phyloP scores from a whole-genome alignment of 352 stramenopile species.

The Phytophthora cajani region DNA sequence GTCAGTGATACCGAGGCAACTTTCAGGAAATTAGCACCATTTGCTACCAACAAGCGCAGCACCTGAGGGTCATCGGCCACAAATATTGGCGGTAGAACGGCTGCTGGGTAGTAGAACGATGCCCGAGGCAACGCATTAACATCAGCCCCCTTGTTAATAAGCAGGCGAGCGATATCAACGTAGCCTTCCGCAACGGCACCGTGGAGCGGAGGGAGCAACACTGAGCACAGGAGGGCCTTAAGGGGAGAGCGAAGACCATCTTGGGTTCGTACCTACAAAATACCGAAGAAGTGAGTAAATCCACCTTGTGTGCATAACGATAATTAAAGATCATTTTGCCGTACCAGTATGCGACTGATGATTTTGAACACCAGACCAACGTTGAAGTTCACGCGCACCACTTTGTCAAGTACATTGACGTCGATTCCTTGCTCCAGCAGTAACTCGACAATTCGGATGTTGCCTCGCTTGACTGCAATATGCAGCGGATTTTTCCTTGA shows the following conservation, averaged over 20 bases:
- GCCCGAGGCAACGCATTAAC: slow-evolving; percentile 65
- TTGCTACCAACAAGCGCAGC: slow-evolving; percentile 62
- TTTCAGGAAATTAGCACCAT: slow-evolving; percentile 75
- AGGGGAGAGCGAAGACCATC: slow-evolving; percentile 59
- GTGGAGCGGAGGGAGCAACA: slow-evolving; percentile 76
- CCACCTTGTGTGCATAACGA: background rate
- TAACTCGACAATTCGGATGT: slow-evolving; percentile 64
- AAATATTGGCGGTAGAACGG: slow-evolving; percentile 74
- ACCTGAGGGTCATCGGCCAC: slow-evolving; percentile 78
- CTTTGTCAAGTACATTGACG: slow-evolving; percentile 80
- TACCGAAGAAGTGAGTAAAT: background rate
- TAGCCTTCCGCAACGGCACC: slow-evolving; percentile 69
- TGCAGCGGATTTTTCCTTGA: slow-evolving; percentile 84
- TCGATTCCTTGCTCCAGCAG: slow-evolving; percentile 63
- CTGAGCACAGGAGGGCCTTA: slow-evolving; percentile 60
- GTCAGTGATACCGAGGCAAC: slow-evolving; percentile 56
- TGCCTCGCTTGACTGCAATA: slow-evolving; percentile 63
- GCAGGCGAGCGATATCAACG: slow-evolving; percentile 62
- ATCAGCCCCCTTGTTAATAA: slow-evolving; percentile 66
- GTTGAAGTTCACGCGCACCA: slow-evolving; percentile 83
- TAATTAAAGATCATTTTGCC: background rate
- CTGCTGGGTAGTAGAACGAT: slow-evolving; percentile 72
- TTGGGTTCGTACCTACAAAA: slow-evolving; percentile 59
- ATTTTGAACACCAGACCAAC: slow-evolving; percentile 77
- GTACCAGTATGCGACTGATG: slow-evolving; percentile 63